Evolutionary conservation across 768 basidiomycete species (phyloP), one percentile per base, ranked within the genome.

Genomic region (Pisolithus marmoratus): DNA sequence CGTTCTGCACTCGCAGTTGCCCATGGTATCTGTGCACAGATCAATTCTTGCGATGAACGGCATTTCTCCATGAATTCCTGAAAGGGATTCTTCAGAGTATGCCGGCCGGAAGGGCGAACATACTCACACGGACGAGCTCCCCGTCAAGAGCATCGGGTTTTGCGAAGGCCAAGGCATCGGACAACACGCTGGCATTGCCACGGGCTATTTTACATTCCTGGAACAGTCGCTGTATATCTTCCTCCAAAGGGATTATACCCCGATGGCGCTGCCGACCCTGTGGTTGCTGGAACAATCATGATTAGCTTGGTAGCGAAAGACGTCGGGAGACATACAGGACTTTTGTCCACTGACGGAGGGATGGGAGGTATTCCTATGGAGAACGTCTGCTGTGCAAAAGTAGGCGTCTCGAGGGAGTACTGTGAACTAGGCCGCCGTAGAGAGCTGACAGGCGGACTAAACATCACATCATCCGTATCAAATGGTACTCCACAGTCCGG

Each of bases 1-100:
- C 81, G 81, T 58, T 87, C 85, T 1, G 92, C 92, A 14, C 84
- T 80, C 1, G 90, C 84, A 20, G 83, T 79, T 4, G 94, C 94
- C 93, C 94, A 95, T 7, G 87, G 83, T 59, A 96, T 93, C 68
- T 94, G 93, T 11, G 86, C 83, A 56, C 75, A 85, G 24, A 95
- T 82, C 11, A 94, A 77, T 54, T 93, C 92, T 66, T 92, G 90
- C 2, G 90, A 92, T 3, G 80, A 75, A 27, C 81, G 77, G 63
- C 91, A 93, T 61, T 90, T 89, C 15, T 67, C 60, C 59, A 89
- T 81, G 61, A 93, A 94, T 70, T 94, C 93, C 91, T 95, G 63
- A 1, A 19, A 34, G n/a, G 26, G 1, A 8, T 56, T 12, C 27
- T 15, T 45, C 27, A 19, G 9, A 50, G 46, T 17, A 17, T 8